Percentiles rank a stretch among this genome's conserved stretches.
These are phyloP conservation scores for Cymbidium sinense DNA, from an alignment of 106 monocot genomes.

Conservation along the genomic window DNA sequence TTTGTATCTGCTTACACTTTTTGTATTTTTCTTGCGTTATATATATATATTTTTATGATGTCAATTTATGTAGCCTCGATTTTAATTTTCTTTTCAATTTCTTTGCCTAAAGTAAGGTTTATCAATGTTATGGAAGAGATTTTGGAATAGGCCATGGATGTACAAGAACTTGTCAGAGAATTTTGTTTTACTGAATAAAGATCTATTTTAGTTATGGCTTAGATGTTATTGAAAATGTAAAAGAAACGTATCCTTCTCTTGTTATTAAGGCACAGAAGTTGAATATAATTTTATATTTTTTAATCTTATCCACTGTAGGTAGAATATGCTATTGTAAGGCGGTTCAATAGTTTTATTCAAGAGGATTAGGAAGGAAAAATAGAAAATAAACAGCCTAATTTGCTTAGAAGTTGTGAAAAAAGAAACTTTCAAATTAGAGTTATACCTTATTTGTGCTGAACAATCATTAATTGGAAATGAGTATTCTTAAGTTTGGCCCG, in stretches of 20 bases:
- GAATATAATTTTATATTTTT: neutral
- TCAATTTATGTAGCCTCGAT: neutral
- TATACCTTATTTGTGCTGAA: neutral
- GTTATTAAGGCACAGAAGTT: neutral
- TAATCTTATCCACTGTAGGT: too few species aligned
- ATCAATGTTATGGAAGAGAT: neutral
- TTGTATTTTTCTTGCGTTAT: neutral
- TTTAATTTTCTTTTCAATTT: neutral
- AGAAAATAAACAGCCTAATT: too few species aligned
- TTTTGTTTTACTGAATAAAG: too few species aligned
- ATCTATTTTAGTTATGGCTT: neutral
- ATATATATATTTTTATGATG: neutral
- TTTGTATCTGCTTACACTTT: neutral
- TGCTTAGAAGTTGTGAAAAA: neutral
- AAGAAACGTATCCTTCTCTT: neutral
- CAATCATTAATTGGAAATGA: neutral
- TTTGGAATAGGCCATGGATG: neutral
- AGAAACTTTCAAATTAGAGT: neutral
- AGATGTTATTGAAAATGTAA: neutral
- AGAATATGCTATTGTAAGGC: too few species aligned
- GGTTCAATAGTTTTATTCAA: too few species aligned
- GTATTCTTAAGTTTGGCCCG: neutral
- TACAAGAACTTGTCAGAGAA: neutral
- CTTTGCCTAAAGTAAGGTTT: neutral
- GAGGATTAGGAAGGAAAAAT: too few species aligned